Percentiles rank a stretch among this genome's conserved stretches.
These are phyloP conservation scores for Phialophora macrospora DNA, from an alignment of 2,329 filamentous ascomycete species.

Conservation along the genomic window DNA sequence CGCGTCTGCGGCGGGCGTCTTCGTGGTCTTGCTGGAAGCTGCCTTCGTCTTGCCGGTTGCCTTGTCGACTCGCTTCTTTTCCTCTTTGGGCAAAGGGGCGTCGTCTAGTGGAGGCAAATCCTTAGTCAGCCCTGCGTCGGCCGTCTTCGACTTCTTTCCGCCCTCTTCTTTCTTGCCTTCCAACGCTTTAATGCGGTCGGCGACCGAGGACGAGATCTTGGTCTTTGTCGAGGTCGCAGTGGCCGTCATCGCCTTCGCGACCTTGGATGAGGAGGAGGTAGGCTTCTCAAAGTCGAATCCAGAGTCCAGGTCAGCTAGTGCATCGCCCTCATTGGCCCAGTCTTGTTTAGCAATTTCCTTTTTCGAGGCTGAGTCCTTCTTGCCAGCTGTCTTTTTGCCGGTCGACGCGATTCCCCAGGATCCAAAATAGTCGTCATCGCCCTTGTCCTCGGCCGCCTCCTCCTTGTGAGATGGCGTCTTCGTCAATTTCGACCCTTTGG, in stretches of 20 bases:
- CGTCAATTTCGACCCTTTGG: slow-evolving; percentile 36
- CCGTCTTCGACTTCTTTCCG: slow-evolving; percentile 46
- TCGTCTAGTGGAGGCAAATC: slow-evolving; percentile 47
- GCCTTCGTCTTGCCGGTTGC: slow-evolving; percentile 46
- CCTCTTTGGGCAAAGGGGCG: slow-evolving; percentile 45
- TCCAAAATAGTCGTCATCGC: slow-evolving; percentile 40
- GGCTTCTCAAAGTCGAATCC: slow-evolving; percentile 45
- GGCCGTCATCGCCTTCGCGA: slow-evolving; percentile 48
- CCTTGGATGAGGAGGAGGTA: slow-evolving; percentile 50
- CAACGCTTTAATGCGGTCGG: slow-evolving; percentile 59
- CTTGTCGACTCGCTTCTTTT: slow-evolving; percentile 48
- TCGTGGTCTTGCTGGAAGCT: slow-evolving; percentile 36
- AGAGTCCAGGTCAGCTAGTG: slow-evolving; percentile 47
- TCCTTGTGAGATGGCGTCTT: slow-evolving; percentile 39
- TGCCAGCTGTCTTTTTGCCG: slow-evolving; percentile 45
- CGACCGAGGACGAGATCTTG: slow-evolving; percentile 53
- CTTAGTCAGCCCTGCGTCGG: slow-evolving; percentile 47
- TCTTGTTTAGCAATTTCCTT: slow-evolving; percentile 52
- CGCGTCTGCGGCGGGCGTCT: slow-evolving; percentile 35
- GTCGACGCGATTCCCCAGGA: slow-evolving; percentile 39
- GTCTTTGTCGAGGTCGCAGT: slow-evolving; percentile 48
- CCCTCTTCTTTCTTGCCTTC: slow-evolving; percentile 50
- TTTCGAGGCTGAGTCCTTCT: slow-evolving; percentile 46
- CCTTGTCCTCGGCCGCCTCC: slow-evolving; percentile 36
- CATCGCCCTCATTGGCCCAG: slow-evolving; percentile 50